Conservation (phyloP, 228 moss, liverwort and hornwort genomes). For the Sphagnum magellanicum region DNA sequence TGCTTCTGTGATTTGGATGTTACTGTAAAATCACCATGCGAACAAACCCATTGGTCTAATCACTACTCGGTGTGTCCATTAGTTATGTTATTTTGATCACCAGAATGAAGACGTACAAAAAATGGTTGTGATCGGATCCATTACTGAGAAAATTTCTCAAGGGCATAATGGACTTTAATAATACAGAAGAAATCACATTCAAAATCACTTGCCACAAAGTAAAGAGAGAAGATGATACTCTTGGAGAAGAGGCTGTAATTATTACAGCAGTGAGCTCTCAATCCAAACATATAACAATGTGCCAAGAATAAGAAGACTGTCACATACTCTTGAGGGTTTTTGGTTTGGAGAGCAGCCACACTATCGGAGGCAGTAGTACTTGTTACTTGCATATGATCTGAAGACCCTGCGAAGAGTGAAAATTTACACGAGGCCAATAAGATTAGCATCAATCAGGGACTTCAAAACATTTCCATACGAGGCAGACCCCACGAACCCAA, state of each 20-base stretch:
- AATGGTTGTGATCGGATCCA: too few relatives aligned
- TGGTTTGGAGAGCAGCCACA: slow-evolving; percentile 27
- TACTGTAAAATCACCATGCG: slow-evolving; percentile 18
- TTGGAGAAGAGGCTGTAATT: neutral
- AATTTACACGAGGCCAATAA: too few relatives aligned
- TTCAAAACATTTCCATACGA: too few relatives aligned
- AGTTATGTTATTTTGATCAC: too few relatives aligned
- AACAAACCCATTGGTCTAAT: too few relatives aligned
- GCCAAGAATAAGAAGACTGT: neutral
- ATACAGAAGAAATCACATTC: neutral
- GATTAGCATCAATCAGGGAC: too few relatives aligned
- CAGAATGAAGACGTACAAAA: too few relatives aligned
- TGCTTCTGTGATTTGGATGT: slow-evolving; percentile 73
- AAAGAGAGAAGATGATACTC: neutral
- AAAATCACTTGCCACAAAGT: too few relatives aligned
- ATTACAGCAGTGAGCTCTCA: neutral
- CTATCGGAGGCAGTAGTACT: slow-evolving; percentile 41
- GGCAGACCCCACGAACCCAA: too few relatives aligned
- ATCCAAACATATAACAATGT: neutral
- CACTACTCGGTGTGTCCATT: too few relatives aligned
- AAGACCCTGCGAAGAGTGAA: slow-evolving; percentile 33
- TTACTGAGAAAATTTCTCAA: neutral
- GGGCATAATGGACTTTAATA: neutral
- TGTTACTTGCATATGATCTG: slow-evolving; percentile 48
- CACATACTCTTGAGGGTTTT: slow-evolving; percentile 74